Evolutionary conservation across 495 filamentous ascomycete species (phyloP).

Genomic region (Alectoria sarmentosa): DNA sequence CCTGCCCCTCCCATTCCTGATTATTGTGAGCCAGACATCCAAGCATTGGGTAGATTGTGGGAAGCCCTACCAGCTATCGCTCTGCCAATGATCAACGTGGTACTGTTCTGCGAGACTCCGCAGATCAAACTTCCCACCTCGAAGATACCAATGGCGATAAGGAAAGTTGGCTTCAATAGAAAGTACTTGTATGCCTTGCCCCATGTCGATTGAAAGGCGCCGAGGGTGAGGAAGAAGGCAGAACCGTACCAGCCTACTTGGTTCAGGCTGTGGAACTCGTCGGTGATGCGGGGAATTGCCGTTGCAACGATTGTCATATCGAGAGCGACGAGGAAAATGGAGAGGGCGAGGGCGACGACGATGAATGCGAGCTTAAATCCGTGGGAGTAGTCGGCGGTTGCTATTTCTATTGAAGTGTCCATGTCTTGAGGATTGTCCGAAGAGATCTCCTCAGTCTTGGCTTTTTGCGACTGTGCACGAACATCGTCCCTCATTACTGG

Average conservation of each 20-base stretch:
- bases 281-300: conserved; percentile 46
- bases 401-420: not conserved
- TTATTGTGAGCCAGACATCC: not conserved
- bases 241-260: conserved; percentile 51
- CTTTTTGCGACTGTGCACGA: no score
- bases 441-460: not conserved
- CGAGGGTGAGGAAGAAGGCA: conserved; percentile 49
- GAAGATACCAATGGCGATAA: conserved; percentile 59
- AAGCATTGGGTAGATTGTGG: conserved; percentile 9
- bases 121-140: conserved; percentile 51
- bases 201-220: conserved; percentile 45
- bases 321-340: conserved; percentile 45
- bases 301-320: conserved; percentile 43
- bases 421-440: not conserved
- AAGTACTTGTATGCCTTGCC: conserved; percentile 51
- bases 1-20: conserved; percentile 27
- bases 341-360: conserved; percentile 41
- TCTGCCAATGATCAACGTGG: conserved; percentile 33
- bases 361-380: conserved; percentile 34
- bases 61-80: conserved; percentile 31
- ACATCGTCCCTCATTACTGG: not conserved
- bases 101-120: conserved; percentile 29
- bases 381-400: conserved; percentile 30
- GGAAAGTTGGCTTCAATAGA: conserved; percentile 41
- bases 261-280: conserved; percentile 40